Percentiles rank a stretch among this genome's conserved stretches.
Conservation (phyloP, 1,284 basidiomycete species). For the Mrakiaceae sp. region DNA sequence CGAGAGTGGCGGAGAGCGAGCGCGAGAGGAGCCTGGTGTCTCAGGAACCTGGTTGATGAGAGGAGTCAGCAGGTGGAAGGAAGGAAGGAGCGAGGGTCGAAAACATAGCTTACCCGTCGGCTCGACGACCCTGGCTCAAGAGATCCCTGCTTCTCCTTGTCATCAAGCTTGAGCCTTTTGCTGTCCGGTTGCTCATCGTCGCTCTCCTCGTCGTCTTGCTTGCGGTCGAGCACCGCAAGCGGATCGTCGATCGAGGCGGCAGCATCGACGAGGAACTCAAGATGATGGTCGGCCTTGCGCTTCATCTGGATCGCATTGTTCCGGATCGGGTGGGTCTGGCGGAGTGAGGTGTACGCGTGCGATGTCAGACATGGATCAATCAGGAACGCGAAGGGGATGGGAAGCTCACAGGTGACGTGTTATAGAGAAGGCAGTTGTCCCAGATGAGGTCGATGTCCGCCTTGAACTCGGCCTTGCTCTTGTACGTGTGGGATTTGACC, state of each 20-base stretch:
- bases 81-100: no score
- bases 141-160: no score
- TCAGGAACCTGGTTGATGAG: no score
- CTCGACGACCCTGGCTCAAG: no score
- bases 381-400: background rate
- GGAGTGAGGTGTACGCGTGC: background rate
- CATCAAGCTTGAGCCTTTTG: background rate
- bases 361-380: background rate
- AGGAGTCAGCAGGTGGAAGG: no score
- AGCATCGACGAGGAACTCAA: conserved; percentile 71
- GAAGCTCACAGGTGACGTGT: conserved; percentile 64
- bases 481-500: conserved; percentile 81
- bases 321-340: conserved; percentile 63
- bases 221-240: conserved; percentile 16
- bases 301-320: conserved; percentile 61
- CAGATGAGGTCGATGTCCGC: conserved; percentile 92
- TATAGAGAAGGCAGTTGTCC: conserved; percentile 90
- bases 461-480: conserved; percentile 84
- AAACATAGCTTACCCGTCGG: no score
- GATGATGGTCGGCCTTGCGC: conserved; percentile 64
- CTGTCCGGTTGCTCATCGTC: conserved; percentile 8
- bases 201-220: conserved; percentile 20
- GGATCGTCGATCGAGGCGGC: conserved; percentile 13
- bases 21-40: background rate
- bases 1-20: background rate